Conservation (phyloP, 257 asterid species). For the Catharanthus roseus region DNA sequence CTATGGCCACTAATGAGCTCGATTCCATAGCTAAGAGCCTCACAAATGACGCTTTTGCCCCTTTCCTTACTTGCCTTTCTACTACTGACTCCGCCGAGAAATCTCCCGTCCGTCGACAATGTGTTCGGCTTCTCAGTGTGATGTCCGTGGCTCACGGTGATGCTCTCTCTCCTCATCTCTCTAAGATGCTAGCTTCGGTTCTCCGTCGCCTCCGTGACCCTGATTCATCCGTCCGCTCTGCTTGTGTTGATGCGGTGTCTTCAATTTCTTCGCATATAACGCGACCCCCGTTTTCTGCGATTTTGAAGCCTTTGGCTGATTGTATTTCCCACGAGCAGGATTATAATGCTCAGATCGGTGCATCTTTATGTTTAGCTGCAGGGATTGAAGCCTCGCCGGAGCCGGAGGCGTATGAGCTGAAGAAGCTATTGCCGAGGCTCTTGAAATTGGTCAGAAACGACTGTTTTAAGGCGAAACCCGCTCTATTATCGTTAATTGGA, state of each 20-base stretch:
- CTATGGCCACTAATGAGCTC: constrained; percentile 65
- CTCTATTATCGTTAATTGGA: constrained; percentile 46
- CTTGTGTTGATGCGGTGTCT: constrained; percentile 69
- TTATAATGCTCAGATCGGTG: constrained; percentile 65
- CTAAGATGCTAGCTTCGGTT: constrained; percentile 60
- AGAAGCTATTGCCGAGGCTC: constrained; percentile 51
- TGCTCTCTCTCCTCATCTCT: constrained; percentile 56
- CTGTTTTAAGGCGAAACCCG: constrained; percentile 58
- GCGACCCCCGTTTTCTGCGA: constrained; percentile 47
- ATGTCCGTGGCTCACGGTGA: constrained; percentile 76
- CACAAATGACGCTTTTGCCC: constrained; percentile 44
- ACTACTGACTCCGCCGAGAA: constrained; percentile 66
- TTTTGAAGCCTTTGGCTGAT: constrained; percentile 59
- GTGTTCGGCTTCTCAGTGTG: constrained; percentile 57
- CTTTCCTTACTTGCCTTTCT: constrained; percentile 60
- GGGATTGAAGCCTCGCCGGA: constrained; percentile 76
- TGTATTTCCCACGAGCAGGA: constrained; percentile 78
- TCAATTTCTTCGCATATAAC: constrained; percentile 57
- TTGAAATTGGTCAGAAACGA: constrained; percentile 55
- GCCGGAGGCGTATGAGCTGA: constrained; percentile 52
- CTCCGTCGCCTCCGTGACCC: constrained; percentile 83
- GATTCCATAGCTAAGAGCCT: constrained; percentile 58
- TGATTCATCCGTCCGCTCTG: constrained; percentile 68
- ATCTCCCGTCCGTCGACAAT: constrained; percentile 88
- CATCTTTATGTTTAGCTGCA: constrained; percentile 69